Base-by-base conservation (phyloP, 2,329 filamentous ascomycete species). In the Colletotrichum nymphaeae region DNA sequence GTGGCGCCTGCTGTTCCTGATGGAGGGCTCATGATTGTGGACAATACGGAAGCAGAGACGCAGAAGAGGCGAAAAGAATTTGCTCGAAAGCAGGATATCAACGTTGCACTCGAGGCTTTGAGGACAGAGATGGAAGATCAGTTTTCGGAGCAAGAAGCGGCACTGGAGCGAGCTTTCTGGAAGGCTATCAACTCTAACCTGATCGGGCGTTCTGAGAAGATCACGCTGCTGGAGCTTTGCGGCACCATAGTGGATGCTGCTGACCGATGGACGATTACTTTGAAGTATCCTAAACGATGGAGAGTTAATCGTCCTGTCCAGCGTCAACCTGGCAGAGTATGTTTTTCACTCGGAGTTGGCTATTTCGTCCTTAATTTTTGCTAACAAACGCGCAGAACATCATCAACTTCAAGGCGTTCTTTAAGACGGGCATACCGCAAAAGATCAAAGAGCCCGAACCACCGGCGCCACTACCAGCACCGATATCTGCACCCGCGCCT, bases 1-100 rank as follows among this genome's bases (percentile, higher is more conserved):
- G 78, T 46, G 2, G 42, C 70, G 3, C 66, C 72, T 9, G 28
- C 73, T 52, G 35, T 64, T 1, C 64, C 56, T 8, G 75, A 74
- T 22, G 76, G 84, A 30, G 83, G 83, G 30, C 77, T 85, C 9
- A 76, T 86, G n/a, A 80, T 86, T 35, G 81, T 86, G 1, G 26
- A 63, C 16, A 56, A 74, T 42, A 49, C 63, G 3, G 84, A 86
- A 72, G 83, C 85, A 26, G 84, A 89, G 77, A 90, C 90, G 12
- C 90, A 89, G 76, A 92, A 91, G 83, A 88, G 92, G 57, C 79
- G 84, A 35, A 88, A 88, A 68, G 89, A 91, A 84, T 92, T 91
- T 80, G 89, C 90, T 71, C 89, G 90, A 76, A 91, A 91, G 76
- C 88, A 89, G 77, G 92, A 94, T 78, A 83, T 91, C 26, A 86